Evolutionary conservation across 148 eudicot species (phyloP).

Genomic region (Fagopyrum tataricum): DNA sequence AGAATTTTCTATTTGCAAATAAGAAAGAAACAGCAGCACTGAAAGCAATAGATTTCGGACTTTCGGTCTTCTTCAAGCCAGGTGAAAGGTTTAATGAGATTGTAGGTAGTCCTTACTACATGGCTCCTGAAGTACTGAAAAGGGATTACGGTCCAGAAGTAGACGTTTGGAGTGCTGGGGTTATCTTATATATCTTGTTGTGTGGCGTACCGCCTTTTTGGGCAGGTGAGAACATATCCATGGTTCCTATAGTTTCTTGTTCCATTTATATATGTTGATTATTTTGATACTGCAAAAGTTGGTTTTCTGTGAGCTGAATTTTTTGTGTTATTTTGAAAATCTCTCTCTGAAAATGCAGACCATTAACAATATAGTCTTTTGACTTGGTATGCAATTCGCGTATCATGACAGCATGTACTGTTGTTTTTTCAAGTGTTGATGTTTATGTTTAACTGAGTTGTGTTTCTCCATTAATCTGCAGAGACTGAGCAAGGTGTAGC

Average conservation of each 20-base stretch:
- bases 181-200: conserved; percentile 52
- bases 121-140: conserved; percentile 61
- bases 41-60: conserved; percentile 54
- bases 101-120: conserved; percentile 61
- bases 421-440: not conserved
- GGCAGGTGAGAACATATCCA: conserved; percentile 37
- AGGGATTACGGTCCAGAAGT: conserved; percentile 53
- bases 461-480: conserved; percentile 16
- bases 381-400: not conserved
- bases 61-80: conserved; percentile 53
- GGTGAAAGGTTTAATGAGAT: conserved; percentile 53
- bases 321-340: not conserved
- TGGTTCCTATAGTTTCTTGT: not conserved
- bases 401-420: not conserved
- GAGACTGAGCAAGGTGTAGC: conserved; percentile 84
- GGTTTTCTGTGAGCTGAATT: not conserved
- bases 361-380: not conserved
- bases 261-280: too few species aligned
- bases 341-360: not conserved
- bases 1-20: conserved; percentile 46
- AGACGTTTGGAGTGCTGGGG: conserved; percentile 66
- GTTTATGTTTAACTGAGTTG: not conserved
- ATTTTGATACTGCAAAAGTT: not conserved
- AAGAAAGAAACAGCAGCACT: conserved; percentile 51
- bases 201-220: conserved; percentile 62